These are phyloP conservation scores for Chrysanthemum lavandulifolium DNA, from an alignment of 129 eudicot genomes.

Conservation along the genomic window DNA sequence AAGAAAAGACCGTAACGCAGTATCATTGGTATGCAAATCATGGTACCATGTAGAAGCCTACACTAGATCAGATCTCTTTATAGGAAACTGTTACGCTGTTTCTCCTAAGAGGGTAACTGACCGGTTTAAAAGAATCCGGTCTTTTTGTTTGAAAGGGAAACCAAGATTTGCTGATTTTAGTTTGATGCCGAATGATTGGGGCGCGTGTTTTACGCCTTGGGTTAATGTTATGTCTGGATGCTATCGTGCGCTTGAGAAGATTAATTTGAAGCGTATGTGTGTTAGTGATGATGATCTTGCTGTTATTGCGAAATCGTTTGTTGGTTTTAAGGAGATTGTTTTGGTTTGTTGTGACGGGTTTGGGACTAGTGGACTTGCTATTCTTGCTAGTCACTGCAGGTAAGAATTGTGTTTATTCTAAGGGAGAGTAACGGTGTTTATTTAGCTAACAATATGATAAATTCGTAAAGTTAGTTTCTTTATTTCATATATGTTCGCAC, in stretches of 20 bases:
- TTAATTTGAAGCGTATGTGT: slow-evolving; percentile 65
- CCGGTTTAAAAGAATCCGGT: slow-evolving; percentile 49
- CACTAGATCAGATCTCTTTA: slow-evolving; percentile 73
- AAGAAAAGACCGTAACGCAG: slow-evolving; percentile 66
- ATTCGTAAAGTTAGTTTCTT: no score
- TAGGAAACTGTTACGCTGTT: slow-evolving; percentile 70
- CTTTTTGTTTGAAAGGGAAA: slow-evolving; percentile 59
- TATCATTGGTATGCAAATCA: slow-evolving; percentile 65
- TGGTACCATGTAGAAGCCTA: slow-evolving; percentile 77
- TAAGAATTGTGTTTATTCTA: background rate
- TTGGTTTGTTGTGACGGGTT: slow-evolving; percentile 80
- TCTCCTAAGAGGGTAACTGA: slow-evolving; percentile 44
- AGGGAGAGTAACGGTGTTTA: no score
- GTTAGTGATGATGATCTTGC: slow-evolving; percentile 68
- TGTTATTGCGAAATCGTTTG: slow-evolving; percentile 42
- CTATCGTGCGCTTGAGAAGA: slow-evolving; percentile 56
- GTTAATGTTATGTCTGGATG: slow-evolving; percentile 34
- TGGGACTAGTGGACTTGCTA: slow-evolving; percentile 66
- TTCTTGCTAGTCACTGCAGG: slow-evolving; percentile 68
- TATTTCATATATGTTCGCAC: no score
- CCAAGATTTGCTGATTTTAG: slow-evolving; percentile 81
- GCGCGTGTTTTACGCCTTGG: slow-evolving; percentile 71
- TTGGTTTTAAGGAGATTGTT: slow-evolving; percentile 56
- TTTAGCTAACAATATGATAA: no score
- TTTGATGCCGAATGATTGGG: slow-evolving; percentile 66